These are phyloP conservation scores for Fusarium liriodendri DNA, from an alignment of 2,329 filamentous ascomycete species.

Conservation along the genomic window DNA sequence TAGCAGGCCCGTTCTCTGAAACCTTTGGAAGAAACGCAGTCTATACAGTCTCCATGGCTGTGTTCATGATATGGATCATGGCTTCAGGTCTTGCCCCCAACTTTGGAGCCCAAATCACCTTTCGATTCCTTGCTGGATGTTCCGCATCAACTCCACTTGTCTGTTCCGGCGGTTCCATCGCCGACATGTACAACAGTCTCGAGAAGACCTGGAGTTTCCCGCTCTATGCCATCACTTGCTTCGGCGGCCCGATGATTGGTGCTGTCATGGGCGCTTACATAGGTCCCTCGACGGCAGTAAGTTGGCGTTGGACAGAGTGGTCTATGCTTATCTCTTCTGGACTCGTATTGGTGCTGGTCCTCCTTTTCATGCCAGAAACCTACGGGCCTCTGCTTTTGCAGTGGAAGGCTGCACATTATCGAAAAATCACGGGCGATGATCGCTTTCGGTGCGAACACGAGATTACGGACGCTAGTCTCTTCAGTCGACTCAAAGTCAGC, in stretches of 20 bases:
- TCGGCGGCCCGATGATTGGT: constrained; percentile 56
- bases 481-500: constrained; percentile 62
- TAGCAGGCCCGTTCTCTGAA: constrained; percentile 54
- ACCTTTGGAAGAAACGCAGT: constrained; percentile 53
- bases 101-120: constrained; percentile 55
- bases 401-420: constrained; percentile 68
- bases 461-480: constrained; percentile 60
- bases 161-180: constrained; percentile 55
- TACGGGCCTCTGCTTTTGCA: constrained; percentile 68
- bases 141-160: constrained; percentile 58
- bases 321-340: constrained; percentile 72
- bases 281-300: constrained; percentile 63
- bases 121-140: constrained; percentile 61
- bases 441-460: constrained; percentile 74
- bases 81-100: constrained; percentile 57
- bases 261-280: constrained; percentile 70
- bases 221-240: constrained; percentile 59
- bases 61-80: constrained; percentile 59
- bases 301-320: constrained; percentile 75
- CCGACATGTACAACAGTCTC: constrained; percentile 52
- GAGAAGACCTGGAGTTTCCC: constrained; percentile 52
- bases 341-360: constrained; percentile 64
- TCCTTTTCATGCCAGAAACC: constrained; percentile 74
- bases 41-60: constrained; percentile 52
- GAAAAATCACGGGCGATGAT: constrained; percentile 70